Percentiles rank a stretch among this genome's conserved stretches.
Evolutionary conservation across 352 stramenopile genomes (phyloP).

Genomic region (Phytophthora pistaciae): DNA sequence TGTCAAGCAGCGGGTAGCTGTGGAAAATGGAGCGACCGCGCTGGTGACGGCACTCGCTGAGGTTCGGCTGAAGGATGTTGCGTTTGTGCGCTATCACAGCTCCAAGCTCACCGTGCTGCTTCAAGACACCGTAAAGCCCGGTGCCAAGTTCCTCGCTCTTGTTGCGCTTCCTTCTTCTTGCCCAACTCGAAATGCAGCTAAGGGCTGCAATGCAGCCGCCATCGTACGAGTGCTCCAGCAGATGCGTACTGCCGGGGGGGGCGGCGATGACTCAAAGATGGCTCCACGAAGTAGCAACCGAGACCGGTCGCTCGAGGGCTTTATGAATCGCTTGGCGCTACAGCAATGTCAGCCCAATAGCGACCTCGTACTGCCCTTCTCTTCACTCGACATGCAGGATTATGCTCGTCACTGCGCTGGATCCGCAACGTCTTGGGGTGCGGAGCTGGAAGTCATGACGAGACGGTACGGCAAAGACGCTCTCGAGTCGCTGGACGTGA

Average conservation of each 20-base stretch:
- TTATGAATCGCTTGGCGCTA: constrained; percentile 70
- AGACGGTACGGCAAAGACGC: constrained; percentile 55
- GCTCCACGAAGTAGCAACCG: constrained; percentile 14
- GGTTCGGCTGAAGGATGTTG: constrained; percentile 54
- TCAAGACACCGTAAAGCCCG: constrained; percentile 77
- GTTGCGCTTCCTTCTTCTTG: constrained; percentile 43
- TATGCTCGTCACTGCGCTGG: constrained; percentile 16
- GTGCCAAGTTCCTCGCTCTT: constrained; percentile 63
- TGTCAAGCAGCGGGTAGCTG: constrained; percentile 59
- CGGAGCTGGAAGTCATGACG: constrained; percentile 65
- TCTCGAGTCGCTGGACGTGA: constrained; percentile 23
- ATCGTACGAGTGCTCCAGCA: constrained; percentile 58
- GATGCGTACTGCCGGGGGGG: constrained; percentile 49
- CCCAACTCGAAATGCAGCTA: background rate
- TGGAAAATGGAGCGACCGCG: constrained; percentile 67
- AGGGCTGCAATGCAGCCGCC: constrained; percentile 21
- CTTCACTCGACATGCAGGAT: constrained; percentile 56
- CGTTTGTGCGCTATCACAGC: constrained; percentile 80
- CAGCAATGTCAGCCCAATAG: constrained; percentile 28
- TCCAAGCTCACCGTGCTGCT: constrained; percentile 84
- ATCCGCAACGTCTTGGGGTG: constrained; percentile 37
- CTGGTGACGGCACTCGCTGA: constrained; percentile 64
- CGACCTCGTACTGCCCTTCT: constrained; percentile 47
- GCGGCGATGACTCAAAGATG: constrained; percentile 11
- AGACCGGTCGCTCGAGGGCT: constrained; percentile 69